Evolutionary conservation across 345 rosid species (phyloP), one percentile per base, ranked within the genome.

Genomic region (Draba incana): DNA sequence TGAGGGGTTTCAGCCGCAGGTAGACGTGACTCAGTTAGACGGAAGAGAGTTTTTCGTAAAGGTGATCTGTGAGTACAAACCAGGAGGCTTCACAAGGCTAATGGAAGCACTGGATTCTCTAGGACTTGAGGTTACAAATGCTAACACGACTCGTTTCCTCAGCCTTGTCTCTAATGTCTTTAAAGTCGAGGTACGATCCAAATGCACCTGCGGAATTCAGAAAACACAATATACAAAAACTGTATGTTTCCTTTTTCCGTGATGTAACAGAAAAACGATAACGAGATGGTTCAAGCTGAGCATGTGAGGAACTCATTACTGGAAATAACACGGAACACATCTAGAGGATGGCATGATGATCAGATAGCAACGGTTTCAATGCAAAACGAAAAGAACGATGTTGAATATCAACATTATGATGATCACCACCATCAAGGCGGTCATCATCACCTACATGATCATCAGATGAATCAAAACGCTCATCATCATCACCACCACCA

Each of bases 91-190:
- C 74, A 84, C 84, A 47, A 87, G 83, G 71, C 81, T 93, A 64
- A 78, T 94, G 85, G 96, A 94, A 77, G 95, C 91, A 49, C 64
- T 93, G 75, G 88, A 85, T 77, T 84, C 91, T 20, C 78, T 91
- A 10, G 97, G 97, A n/a, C 76, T 93, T 16, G 95, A 87, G 78
- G 97, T 93, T 5, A 85, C 87, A 41, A 84, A 88, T 78, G 97
- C 86, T 10, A 93, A 93, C 66, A 86, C 87, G 1, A 91, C 92
- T 62, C 86, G 96, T 70, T 84, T 30, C 76, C 77, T 81, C 62
- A 77, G 92, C 57, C 95, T 93, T 33, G 96, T 91, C 51, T 90
- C 97, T 1, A 93, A 91, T 78, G 87, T 94, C 67, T 85, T 94
- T 78, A 84, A 81, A 62, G 99, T 91, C 6, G 85, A 86, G 99